Conservation (phyloP, 768 basidiomycete species). For the Pisolithus sp. region DNA sequence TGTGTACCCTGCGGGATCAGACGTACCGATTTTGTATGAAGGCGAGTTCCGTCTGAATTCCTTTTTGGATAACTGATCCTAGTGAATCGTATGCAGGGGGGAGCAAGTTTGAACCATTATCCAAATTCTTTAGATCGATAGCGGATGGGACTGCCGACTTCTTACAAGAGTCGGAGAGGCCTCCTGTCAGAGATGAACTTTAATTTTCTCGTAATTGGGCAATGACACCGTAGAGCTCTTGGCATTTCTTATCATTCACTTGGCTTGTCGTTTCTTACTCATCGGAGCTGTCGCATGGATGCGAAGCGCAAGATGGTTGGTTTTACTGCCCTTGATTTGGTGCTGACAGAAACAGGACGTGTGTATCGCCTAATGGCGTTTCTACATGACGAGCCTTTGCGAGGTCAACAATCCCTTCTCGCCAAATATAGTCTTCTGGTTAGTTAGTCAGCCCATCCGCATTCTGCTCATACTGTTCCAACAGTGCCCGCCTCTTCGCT, state of each 20-base stretch:
- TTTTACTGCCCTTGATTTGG: neutral
- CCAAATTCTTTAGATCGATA: conserved; percentile 66
- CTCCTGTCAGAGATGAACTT: conserved; percentile 27
- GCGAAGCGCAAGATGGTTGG: neutral
- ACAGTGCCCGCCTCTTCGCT: conserved; percentile 22
- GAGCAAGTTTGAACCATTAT: conserved; percentile 68
- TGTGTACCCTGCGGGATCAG: conserved; percentile 58
- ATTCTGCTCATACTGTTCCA: conserved; percentile 15
- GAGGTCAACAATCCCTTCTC: neutral
- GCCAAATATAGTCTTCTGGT: neutral
- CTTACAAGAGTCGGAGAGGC: conserved; percentile 32
- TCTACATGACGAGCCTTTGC: neutral
- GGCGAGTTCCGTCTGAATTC: conserved; percentile 36
- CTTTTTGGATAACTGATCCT: neutral
- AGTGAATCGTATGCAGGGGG: conserved; percentile 37
- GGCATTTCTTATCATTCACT: neutral
- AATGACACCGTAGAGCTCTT: conserved; percentile 1
- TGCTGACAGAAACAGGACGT: neutral
- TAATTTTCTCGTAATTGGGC: conserved; percentile 8
- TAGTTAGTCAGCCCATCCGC: conserved; percentile 13
- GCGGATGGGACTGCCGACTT: conserved; percentile 63
- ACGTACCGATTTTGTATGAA: conserved; percentile 54
- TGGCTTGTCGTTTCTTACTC: neutral
- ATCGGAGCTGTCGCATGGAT: neutral
- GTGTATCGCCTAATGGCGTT: neutral